Evolutionary conservation across 1,284 basidiomycete genomes (phyloP), one percentile per base, ranked within the genome.

Genomic region (Puccinia novopanici): DNA sequence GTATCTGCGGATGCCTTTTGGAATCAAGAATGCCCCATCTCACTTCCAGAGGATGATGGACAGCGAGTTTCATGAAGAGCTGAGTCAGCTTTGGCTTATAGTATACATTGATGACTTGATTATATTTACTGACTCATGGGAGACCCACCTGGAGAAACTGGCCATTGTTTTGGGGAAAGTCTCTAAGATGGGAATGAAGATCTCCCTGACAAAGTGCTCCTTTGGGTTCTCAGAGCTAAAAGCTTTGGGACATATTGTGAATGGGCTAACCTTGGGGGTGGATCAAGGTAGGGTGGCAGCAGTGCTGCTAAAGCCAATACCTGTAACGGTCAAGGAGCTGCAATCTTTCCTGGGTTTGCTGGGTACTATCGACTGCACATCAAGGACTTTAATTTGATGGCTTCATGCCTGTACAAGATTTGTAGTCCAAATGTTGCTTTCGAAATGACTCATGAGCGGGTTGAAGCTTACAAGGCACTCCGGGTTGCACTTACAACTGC

Each of bases 21-120:
- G 72, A 5, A 74, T 57, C 5, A 57, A 57, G 45, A 76, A 50
- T 67, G 57, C 57, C 0, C 75, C 75, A 22, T 63, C 61, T 22
- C 63, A 65, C 22, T n/a, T n/a, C n/a, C n/a, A n/a, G n/a, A n/a
- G n/a, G n/a, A n/a, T n/a, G n/a, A n/a, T n/a, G n/a, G n/a, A 75
- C 17, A 59, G 10, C 1, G 1, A 24, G 52, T 73, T 73, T 34
- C 55, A 40, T 45, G 22, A 12, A 24, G 61, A 76, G 30, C 19
- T 76, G 10, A 67, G 37, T 0, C 17, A 67, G 54, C 42, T 45
- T 1, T 52, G 61, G 40, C 12, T 67, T 13, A 52, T 76, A 0
- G 50, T 76, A 3, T 76, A 76, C 34, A 76, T 67, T 9, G 75
- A 76, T 54, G 61, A 76, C 30, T 54, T 76, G 10, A 76, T 67